phyloP scores from a whole-genome alignment of 2,329 filamentous ascomycete species.

The Exserohilum turcica region DNA sequence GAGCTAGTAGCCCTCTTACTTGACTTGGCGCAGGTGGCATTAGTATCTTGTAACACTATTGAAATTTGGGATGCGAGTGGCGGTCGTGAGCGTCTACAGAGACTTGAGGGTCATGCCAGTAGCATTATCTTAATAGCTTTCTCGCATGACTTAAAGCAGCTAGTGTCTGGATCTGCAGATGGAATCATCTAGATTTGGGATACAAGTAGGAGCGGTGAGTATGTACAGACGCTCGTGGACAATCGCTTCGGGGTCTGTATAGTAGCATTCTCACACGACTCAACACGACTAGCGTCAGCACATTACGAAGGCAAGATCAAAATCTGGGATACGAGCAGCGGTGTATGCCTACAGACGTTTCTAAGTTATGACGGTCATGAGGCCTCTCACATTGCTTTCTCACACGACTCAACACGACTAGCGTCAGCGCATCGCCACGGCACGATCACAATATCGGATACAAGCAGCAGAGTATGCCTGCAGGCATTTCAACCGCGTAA shows the following conservation, averaged over 20 bases:
- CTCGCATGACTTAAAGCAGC: conserved; percentile 2
- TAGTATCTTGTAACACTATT: conserved; percentile 5
- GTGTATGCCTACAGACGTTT: conserved; percentile 5
- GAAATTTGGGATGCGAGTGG: conserved; percentile 26
- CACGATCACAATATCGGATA: neutral
- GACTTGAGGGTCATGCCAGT: conserved; percentile 11
- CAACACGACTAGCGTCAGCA: neutral
- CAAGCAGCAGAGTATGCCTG: neutral
- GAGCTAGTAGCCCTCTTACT: conserved; percentile 4
- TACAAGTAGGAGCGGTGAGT: neutral
- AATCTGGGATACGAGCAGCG: neutral
- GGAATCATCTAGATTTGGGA: conserved; percentile 15
- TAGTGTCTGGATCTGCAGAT: conserved; percentile 20
- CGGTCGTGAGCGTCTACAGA: conserved; percentile 14
- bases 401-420: neutral
- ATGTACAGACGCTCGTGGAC: neutral
- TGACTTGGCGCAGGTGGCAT: conserved; percentile 6
- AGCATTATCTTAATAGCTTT: neutral
- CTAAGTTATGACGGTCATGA: neutral
- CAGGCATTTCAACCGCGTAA: no score
- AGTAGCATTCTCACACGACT: neutral
- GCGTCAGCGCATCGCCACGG: neutral
- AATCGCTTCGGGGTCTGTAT: neutral
- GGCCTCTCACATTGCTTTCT: neutral
- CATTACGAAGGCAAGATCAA: neutral